Percentiles rank a stretch among this genome's conserved stretches.
Conservation (phyloP, 2,329 filamentous ascomycete genomes). For the Niveomyces coronatus region DNA sequence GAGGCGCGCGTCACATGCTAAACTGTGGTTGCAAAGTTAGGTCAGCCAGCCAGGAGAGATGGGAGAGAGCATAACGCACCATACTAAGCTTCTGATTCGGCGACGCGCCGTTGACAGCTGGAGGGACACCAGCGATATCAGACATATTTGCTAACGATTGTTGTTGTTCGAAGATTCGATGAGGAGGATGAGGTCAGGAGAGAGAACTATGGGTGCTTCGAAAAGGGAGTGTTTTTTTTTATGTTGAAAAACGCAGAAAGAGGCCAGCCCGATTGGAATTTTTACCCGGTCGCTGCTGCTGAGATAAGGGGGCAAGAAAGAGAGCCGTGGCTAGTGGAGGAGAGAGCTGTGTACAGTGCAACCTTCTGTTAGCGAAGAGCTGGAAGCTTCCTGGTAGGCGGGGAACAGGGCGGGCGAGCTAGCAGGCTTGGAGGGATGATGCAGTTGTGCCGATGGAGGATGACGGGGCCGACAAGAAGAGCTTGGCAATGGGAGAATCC, state of each 20-base stretch:
- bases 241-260: conserved; percentile 6
- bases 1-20: conserved; percentile 11
- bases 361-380: conserved; percentile 8
- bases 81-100: conserved; percentile 40
- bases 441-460: not conserved
- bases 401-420: not conserved
- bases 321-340: conserved; percentile 7
- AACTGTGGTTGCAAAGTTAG: conserved; percentile 10
- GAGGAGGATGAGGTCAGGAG: too few species aligned
- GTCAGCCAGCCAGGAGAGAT: not conserved
- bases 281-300: conserved; percentile 2
- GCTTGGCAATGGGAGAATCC: too few species aligned
- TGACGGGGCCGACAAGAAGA: not conserved
- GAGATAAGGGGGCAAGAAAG: conserved; percentile 10
- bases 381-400: conserved; percentile 1
- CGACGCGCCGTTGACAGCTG: conserved; percentile 35
- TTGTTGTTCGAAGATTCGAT: conserved; percentile 4
- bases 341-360: too few species aligned
- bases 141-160: conserved; percentile 24
- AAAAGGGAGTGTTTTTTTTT: not conserved
- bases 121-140: conserved; percentile 28
- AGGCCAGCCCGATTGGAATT: conserved; percentile 1
- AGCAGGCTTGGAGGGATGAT: not conserved
- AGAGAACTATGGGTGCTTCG: conserved; percentile 1
- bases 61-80: conserved; percentile 30